These are phyloP conservation scores for Oryza rufipogon DNA, from an alignment of 176 grass and related monocot genomes.

Conservation along the genomic window DNA sequence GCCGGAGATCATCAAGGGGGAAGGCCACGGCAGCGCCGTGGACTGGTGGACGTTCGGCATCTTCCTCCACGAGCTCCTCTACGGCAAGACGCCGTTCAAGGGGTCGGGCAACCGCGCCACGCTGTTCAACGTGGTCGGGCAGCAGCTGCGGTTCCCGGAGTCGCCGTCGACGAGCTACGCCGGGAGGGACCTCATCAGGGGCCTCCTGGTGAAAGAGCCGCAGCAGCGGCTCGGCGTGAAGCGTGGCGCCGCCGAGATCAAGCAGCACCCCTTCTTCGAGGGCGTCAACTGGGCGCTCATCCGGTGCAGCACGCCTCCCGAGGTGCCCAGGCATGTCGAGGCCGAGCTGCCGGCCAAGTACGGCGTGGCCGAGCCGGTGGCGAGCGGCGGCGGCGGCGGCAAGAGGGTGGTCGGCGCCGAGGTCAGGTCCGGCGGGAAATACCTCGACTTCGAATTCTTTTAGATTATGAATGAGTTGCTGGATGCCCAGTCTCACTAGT, in stretches of 20 bases:
- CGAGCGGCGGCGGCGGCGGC: not conserved
- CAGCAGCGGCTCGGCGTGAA: constrained; percentile 59
- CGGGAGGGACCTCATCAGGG: constrained; percentile 60
- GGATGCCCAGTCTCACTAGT: not conserved
- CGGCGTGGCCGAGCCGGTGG: not conserved
- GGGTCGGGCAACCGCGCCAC: constrained; percentile 73
- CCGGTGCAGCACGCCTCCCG: constrained; percentile 45
- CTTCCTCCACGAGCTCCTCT: constrained; percentile 85
- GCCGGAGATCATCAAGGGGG: constrained; percentile 85
- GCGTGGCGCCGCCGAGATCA: constrained; percentile 73
- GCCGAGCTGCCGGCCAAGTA: constrained; percentile 19
- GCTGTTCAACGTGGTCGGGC: constrained; percentile 75
- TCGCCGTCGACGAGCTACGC: constrained; percentile 43
- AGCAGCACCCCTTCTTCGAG: constrained; percentile 85
- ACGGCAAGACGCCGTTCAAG: constrained; percentile 78
- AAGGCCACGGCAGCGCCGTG: constrained; percentile 88
- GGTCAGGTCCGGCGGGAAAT: constrained; percentile 27
- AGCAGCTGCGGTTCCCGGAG: constrained; percentile 66
- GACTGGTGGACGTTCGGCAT: constrained; percentile 96
- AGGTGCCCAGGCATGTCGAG: constrained; percentile 13
- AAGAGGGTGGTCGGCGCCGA: constrained; percentile 7
- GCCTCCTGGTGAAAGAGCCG: constrained; percentile 78
- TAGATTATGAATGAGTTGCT: not conserved
- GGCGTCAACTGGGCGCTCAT: constrained; percentile 91
- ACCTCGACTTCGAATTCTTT: constrained; percentile 37